A percentile compares a stretch with the other conserved stretches of the same genome.
Evolutionary conservation across 371 early-diverging fungal genomes (phyloP).

Genomic region (Rhizopus microsporus): DNA sequence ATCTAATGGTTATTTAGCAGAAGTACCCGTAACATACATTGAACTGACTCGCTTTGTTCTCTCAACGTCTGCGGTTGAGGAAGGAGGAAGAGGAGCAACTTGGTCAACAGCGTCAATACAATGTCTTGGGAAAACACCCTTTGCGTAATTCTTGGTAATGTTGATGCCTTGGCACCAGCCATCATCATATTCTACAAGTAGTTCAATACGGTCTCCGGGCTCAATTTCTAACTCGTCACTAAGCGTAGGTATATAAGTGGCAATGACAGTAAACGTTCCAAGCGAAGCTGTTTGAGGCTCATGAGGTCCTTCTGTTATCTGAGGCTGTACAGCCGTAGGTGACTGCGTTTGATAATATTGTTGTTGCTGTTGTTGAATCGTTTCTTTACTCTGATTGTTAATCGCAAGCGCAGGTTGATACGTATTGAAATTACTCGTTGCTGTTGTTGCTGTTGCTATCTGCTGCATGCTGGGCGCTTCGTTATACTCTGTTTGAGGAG

Average conservation of each 20-base stretch:
- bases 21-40: conserved; percentile 18
- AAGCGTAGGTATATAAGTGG: conserved; percentile 56
- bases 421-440: neutral
- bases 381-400: conserved; percentile 1
- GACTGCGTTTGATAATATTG: conserved; percentile 1
- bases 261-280: conserved; percentile 41
- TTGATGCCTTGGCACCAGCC: conserved; percentile 64
- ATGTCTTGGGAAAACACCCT: conserved; percentile 61
- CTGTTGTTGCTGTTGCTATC: neutral
- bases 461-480: neutral
- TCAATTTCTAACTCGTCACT: conserved; percentile 61
- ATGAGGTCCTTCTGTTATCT: neutral
- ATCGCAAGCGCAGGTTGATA: neutral
- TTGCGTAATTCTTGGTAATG: conserved; percentile 40
- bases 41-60: conserved; percentile 33
- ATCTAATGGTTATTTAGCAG: neutral
- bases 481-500: neutral
- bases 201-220: conserved; percentile 55
- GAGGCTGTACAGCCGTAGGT: neutral
- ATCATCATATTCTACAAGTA: conserved; percentile 61
- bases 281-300: conserved; percentile 6
- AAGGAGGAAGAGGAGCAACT: conserved; percentile 1
- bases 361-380: conserved; percentile 2
- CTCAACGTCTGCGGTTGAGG: conserved; percentile 9
- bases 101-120: conserved; percentile 39